Evolutionary conservation across 805 yeast genomes (phyloP), one percentile per base, ranked within the genome.

Genomic region (Candida golubevii): DNA sequence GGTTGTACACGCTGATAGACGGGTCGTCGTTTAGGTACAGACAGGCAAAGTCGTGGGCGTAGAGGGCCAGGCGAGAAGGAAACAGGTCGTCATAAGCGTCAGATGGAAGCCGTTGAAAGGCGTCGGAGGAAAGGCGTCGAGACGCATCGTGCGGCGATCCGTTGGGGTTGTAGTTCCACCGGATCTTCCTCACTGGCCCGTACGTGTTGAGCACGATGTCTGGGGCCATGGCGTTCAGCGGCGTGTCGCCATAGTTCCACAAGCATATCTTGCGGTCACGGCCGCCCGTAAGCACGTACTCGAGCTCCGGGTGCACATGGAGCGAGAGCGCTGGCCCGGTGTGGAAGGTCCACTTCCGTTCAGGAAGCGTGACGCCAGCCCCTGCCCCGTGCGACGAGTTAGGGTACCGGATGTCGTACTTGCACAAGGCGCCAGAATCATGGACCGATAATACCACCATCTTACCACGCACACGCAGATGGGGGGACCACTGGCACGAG

Each of bases 271-370:
- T 83, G 42, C 85, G 83, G 63, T 93, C 99, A 55, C 97, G 74
- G 7, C 99, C 99, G 12, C 97, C 97, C 15, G 96, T 87, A 6
- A 83, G 82, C 15, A 93, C 77, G 55, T 83, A 86, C 50, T 90
- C 96, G 32, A 74, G 61, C 33, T 80, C 82, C 0, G 95, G 95
- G 58, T 90, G 96, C 82, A 96, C 89, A 55, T 88, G 89, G 5
- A 93, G 63, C 5, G 95, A 79, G 13, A 90, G 68, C 0, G 96
- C 98, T 2, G 96, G 95, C 0, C 96, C 96, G 2, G 88, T 78
- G 60, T 91, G 98, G 3, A 96, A 95, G 55, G 84, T 86, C 60
- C 93, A 75, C 47, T 83, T 80, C 41, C 82, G 71, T 55, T 91
- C 97, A 5, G 91, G 82, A 8, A 52, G 46, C 13, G 44, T 38